phyloP scores from a whole-genome alignment of 108 stramenopile species.

The Nitzschia sp. region DNA sequence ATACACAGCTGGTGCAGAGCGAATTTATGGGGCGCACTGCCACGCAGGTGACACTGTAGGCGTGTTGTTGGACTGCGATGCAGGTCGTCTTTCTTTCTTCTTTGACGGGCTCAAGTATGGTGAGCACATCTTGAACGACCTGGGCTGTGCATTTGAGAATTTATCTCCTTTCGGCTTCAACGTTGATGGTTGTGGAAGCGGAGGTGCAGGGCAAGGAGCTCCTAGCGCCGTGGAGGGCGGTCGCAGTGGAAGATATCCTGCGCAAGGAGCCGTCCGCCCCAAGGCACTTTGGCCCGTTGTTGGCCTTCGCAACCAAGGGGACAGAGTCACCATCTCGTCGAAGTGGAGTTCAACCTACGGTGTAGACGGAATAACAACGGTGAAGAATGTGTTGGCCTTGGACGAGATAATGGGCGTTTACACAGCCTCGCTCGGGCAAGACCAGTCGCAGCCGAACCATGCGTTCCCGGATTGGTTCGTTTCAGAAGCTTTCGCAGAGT shows the following conservation, averaged over 20 bases:
- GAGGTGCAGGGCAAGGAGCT: conserved; percentile 83
- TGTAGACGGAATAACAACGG: conserved; percentile 53
- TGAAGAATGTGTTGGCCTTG: conserved; percentile 68
- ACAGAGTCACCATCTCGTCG: conserved; percentile 86
- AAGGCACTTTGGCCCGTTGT: conserved; percentile 92
- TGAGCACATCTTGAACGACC: conserved; percentile 92
- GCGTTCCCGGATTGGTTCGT: conserved; percentile 68
- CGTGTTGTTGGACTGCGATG: conserved; percentile 93
- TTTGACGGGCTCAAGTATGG: conserved; percentile 96
- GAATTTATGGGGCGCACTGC: conserved; percentile 91
- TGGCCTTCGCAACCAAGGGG: conserved; percentile 89
- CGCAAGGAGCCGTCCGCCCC: conserved; percentile 75
- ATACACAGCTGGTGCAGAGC: conserved; percentile 83
- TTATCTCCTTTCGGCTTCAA: conserved; percentile 87
- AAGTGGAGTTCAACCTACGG: conserved; percentile 88
- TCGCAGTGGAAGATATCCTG: conserved; percentile 62
- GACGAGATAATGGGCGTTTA: conserved; percentile 68
- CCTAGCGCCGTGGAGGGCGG: conserved; percentile 80
- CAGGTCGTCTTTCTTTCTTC: conserved; percentile 91
- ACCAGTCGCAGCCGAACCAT: neutral
- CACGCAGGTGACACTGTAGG: conserved; percentile 93
- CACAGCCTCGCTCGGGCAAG: conserved; percentile 4
- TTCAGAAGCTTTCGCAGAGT: conserved; percentile 69
- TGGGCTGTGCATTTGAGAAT: conserved; percentile 95
- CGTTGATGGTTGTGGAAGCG: conserved; percentile 84